Conservation (phyloP, 108 stramenopile species). For the Bacterosira constricta region DNA sequence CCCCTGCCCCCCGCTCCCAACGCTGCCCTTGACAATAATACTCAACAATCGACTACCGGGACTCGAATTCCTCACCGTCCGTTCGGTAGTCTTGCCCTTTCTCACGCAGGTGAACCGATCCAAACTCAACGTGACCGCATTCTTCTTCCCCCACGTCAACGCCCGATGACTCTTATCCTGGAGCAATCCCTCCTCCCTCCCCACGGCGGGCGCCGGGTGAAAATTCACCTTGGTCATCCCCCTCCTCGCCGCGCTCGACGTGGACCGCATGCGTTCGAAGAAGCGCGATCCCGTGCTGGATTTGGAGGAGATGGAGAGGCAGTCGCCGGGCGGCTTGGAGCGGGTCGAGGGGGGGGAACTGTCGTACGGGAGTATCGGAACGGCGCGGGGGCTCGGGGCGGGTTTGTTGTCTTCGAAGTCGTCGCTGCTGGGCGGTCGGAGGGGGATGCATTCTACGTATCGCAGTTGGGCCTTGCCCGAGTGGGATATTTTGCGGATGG, state of each 20-base stretch:
- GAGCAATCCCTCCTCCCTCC: not conserved
- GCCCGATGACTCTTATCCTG: conserved; percentile 26
- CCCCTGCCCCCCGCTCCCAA: no score
- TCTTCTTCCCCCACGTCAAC: conserved; percentile 88
- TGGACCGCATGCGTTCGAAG: conserved; percentile 12
- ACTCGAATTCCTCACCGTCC: conserved; percentile 64
- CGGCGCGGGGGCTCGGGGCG: no score
- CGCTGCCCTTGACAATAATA: conserved; percentile 51
- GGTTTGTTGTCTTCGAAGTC: conserved; percentile 44
- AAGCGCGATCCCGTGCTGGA: conserved; percentile 24
- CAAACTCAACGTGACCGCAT: conserved; percentile 65
- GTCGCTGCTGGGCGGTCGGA: conserved; percentile 38
- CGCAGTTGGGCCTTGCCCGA: conserved; percentile 82
- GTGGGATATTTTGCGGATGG: conserved; percentile 86
- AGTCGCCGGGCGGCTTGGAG: conserved; percentile 1
- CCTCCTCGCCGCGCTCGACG: no score
- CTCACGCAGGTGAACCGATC: conserved; percentile 68
- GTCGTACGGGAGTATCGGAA: no score
- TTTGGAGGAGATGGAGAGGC: conserved; percentile 25
- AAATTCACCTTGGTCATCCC: not conserved
- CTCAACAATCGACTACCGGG: conserved; percentile 61
- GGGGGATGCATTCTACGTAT: conserved; percentile 74
- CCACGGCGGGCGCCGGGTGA: not conserved
- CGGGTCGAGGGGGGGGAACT: no score
- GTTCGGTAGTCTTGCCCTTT: conserved; percentile 85